These are phyloP conservation scores for Malassezia slooffiae DNA, from an alignment of 1,284 basidiomycete species.

Conservation along the genomic window DNA sequence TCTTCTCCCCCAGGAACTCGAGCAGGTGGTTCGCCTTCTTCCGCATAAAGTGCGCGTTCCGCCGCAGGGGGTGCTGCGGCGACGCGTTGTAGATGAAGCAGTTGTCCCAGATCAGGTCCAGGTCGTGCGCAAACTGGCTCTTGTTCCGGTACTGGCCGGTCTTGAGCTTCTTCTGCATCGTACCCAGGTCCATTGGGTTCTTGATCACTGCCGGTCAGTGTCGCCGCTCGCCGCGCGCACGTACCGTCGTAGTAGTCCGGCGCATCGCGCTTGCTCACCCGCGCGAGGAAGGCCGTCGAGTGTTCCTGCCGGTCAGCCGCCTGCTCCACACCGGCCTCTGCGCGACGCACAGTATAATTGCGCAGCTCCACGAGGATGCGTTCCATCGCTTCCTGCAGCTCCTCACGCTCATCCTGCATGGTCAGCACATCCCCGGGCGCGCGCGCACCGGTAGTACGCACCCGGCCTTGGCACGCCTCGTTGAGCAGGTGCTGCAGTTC, in stretches of 20 bases:
- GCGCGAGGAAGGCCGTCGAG: slow-evolving; percentile 38
- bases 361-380: slow-evolving; percentile 42
- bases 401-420: slow-evolving; percentile 39
- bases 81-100: slow-evolving; percentile 83
- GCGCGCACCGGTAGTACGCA: slow-evolving; percentile 17
- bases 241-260: slow-evolving; percentile 44
- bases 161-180: slow-evolving; percentile 86
- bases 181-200: slow-evolving; percentile 72
- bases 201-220: slow-evolving; percentile 18
- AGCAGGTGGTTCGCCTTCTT: slow-evolving; percentile 54
- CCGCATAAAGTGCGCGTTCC: slow-evolving; percentile 38
- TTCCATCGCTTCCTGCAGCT: slow-evolving; percentile 43
- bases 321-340: neutral
- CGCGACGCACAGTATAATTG: slow-evolving; percentile 32
- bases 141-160: slow-evolving; percentile 78
- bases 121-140: slow-evolving; percentile 78
- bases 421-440: too few species aligned
- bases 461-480: slow-evolving; percentile 33
- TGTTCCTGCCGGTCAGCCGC: slow-evolving; percentile 23
- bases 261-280: slow-evolving; percentile 42
- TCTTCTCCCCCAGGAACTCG: slow-evolving; percentile 74
- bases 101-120: slow-evolving; percentile 94
- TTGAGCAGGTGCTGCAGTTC: slow-evolving; percentile 37
- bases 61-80: slow-evolving; percentile 50
- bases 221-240: neutral